Evolutionary conservation across 805 yeast species (phyloP), one percentile per base, ranked within the genome.

Genomic region (Lachancea sp.): DNA sequence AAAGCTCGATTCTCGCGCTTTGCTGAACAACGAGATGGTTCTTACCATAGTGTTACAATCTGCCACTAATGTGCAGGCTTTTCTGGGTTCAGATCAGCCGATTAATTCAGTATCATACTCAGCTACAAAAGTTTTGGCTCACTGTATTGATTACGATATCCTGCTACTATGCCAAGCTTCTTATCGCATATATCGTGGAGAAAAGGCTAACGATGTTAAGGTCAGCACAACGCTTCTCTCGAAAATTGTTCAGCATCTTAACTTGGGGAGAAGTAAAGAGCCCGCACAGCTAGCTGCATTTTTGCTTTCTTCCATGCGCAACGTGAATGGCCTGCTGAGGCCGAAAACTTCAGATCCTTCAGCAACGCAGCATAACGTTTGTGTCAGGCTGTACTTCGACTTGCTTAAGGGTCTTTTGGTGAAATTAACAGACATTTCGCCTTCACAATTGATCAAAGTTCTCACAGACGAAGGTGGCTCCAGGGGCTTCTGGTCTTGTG

Each of bases 401-500:
- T 52, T 54, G 33, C 49, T 68, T n/a, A 59, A 68, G 16, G 57
- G 60, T 15, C 57, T 72, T 27, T 56, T 74, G 18, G 55, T 60
- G n/a, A 69, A 64, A 44, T 64, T 73, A 36, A 57, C 69, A 15
- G 77, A 73, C 45, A 58, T 69, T 38, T 65, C 67, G 12, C 59
- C 70, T 1, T 50, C 55, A 10, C 62, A 65, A 38, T 55, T 72
- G 36, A 66, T 69, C 30, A 48, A 54, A 26, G 62, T 78, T n/a
- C 53, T 79, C 4, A 52, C 59, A 0, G 65, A 71, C 49, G 55
- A 63, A n/a, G 60, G 64, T 2, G 73, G 79, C 3, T 68, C 82
- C 39, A 58, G 61, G n/a, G 84, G 90, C 0, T 72, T 85, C 45
- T 84, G 95, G 86, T 73, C 88, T 1, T 79, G 86, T 57, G 66